Conservation (phyloP, 2,329 filamentous ascomycete species). For the Fusarium sublunatum region DNA sequence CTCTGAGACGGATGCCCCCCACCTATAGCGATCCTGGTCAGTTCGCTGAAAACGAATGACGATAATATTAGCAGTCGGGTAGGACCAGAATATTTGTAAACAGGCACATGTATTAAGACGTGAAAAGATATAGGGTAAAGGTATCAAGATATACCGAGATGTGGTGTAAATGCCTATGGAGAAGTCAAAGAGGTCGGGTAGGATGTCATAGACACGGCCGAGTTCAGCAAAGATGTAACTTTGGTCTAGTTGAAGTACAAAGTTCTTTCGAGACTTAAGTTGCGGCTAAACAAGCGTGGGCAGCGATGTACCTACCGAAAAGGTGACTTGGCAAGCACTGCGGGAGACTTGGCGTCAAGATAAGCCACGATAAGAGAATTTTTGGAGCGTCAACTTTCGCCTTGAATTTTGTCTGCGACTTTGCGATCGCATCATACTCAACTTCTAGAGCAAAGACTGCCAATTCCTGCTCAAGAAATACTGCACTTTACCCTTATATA, state of each 20-base stretch:
- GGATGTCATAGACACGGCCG: slow-evolving; percentile 1
- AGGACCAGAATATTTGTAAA: background rate
- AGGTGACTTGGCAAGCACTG: background rate
- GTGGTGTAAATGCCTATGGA: no score
- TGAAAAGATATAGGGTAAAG: background rate
- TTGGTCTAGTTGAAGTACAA: background rate
- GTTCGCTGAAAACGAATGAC: background rate
- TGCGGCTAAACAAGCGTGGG: background rate
- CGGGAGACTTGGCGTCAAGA: slow-evolving; percentile 8
- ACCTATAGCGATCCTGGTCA: background rate
- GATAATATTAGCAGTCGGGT: no score
- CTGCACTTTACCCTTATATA: background rate
- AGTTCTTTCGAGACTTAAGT: background rate
- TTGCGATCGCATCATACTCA: background rate
- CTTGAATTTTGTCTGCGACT: slow-evolving; percentile 9
- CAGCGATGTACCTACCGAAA: background rate
- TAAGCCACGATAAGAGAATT: slow-evolving; percentile 45
- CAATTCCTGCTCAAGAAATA: background rate
- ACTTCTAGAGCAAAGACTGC: background rate
- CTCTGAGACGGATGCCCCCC: slow-evolving; percentile 10
- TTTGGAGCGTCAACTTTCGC: slow-evolving; percentile 25
- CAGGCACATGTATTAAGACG: background rate
- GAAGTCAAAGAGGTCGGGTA: background rate
- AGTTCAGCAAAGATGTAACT: background rate
- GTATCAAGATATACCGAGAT: background rate